These are phyloP conservation scores for Apophysomyces elegans DNA, from an alignment of 371 early-diverging fungal species.

Conservation along the genomic window DNA sequence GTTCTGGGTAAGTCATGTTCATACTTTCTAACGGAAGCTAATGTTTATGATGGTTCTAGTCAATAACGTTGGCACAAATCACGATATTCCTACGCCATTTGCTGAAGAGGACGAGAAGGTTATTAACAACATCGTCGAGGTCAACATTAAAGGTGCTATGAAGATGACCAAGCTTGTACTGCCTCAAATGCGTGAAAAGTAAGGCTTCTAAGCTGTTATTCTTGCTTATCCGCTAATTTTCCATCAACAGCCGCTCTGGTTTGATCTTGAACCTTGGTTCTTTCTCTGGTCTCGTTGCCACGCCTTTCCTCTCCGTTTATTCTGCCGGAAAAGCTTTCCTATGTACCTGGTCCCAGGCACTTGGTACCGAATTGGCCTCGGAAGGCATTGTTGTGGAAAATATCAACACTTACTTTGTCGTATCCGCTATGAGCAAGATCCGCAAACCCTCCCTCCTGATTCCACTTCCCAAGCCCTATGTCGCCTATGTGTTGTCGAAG, in stretches of 20 bases:
- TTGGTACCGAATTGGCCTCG: conserved; percentile 82
- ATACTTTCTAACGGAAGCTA: not conserved
- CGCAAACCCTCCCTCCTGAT: conserved; percentile 74
- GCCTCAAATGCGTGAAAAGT: conserved; percentile 73
- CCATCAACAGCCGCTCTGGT: conserved; percentile 65
- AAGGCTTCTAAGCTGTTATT: conserved; percentile 16
- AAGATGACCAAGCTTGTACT: conserved; percentile 83
- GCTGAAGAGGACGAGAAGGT: conserved; percentile 73
- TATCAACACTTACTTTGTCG: conserved; percentile 93
- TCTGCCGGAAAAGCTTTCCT: conserved; percentile 95
- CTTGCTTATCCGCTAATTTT: conserved; percentile 6
- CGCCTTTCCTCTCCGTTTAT: conserved; percentile 91
- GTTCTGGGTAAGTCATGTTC: conserved; percentile 60
- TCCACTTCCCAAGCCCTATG: conserved; percentile 86
- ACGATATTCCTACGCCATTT: conserved; percentile 85
- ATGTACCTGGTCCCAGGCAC: conserved; percentile 86
- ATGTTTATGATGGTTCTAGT: conserved; percentile 43
- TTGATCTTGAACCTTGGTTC: conserved; percentile 96
- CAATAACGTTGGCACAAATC: conserved; percentile 95
- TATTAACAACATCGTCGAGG: conserved; percentile 79
- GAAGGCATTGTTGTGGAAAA: conserved; percentile 86
- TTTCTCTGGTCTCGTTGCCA: conserved; percentile 87
- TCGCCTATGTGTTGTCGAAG: conserved; percentile 70
- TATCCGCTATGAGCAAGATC: conserved; percentile 93
- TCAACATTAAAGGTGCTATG: conserved; percentile 88